These are phyloP conservation scores for Nakazawaea sp. DNA, from an alignment of 805 yeast genomes.

Conservation along the genomic window DNA sequence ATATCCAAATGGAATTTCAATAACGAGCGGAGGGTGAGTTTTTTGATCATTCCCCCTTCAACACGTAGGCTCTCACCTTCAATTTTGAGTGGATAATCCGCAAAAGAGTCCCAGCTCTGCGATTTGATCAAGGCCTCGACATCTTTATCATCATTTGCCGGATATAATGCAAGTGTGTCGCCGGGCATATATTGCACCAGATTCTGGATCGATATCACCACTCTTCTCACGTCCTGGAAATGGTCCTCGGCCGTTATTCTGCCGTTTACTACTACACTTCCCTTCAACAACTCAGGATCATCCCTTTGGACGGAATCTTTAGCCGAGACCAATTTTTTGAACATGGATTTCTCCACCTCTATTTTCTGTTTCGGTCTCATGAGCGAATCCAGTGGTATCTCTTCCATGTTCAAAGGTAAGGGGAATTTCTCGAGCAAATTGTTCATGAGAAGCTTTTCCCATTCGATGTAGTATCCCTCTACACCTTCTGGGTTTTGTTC, in stretches of 20 bases:
- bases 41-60: conserved; percentile 57
- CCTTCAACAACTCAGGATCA: conserved; percentile 20
- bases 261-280: conserved; percentile 40
- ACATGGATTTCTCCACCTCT: conserved; percentile 19
- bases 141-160: conserved; percentile 55
- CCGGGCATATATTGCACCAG: conserved; percentile 54
- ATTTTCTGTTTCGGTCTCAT: conserved; percentile 31
- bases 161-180: conserved; percentile 73
- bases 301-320: conserved; percentile 2
- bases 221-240: conserved; percentile 82
- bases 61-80: conserved; percentile 26
- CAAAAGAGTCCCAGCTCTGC: conserved; percentile 70
- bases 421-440: conserved; percentile 29
- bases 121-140: conserved; percentile 59
- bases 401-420: conserved; percentile 19
- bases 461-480: conserved; percentile 71
- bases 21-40: conserved; percentile 64
- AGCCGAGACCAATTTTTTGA: conserved; percentile 16
- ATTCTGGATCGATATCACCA: conserved; percentile 32
- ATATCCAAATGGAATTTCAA: conserved; percentile 79
- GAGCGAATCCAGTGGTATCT: conserved; percentile 26
- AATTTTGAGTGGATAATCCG: conserved; percentile 49
- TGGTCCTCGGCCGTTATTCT: conserved; percentile 68
- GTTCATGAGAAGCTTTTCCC: conserved; percentile 48
- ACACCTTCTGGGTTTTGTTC: conserved; percentile 72